Evolutionary conservation across 495 filamentous ascomycete genomes (phyloP).

Genomic region (Viridothelium virens): DNA sequence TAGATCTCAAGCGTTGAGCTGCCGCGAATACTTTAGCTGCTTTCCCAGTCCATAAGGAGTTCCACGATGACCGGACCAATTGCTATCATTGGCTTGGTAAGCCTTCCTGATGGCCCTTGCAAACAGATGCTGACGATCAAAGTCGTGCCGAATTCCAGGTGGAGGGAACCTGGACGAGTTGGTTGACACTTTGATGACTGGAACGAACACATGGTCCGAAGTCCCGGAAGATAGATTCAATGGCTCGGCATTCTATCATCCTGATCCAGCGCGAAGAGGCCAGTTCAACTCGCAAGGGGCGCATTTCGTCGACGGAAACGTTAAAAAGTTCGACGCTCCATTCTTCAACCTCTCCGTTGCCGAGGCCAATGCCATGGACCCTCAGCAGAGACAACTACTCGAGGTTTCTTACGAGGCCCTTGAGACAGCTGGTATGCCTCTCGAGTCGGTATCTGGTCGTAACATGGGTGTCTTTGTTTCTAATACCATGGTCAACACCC

Average conservation of each 20-base stretch:
- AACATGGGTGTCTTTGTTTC: slow-evolving; percentile 6
- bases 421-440: slow-evolving; percentile 23
- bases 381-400: slow-evolving; percentile 17
- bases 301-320: slow-evolving; percentile 14
- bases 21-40: too few relatives aligned
- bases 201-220: background rate
- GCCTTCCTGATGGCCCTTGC: background rate
- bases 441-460: slow-evolving; percentile 7
- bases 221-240: slow-evolving; percentile 21
- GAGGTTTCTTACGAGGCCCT: slow-evolving; percentile 16
- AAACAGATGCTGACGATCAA: background rate
- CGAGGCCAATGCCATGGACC: slow-evolving; percentile 19
- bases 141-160: slow-evolving; percentile 2
- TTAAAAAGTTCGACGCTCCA: slow-evolving; percentile 14
- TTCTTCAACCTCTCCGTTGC: slow-evolving; percentile 17
- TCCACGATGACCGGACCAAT: slow-evolving; percentile 1
- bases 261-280: slow-evolving; percentile 18
- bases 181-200: background rate
- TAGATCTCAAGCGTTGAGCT: too few relatives aligned
- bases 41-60: too few relatives aligned
- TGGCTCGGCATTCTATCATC: slow-evolving; percentile 29
- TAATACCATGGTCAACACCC: background rate
- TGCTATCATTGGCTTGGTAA: slow-evolving; percentile 10
- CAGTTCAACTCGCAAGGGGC: slow-evolving; percentile 8
- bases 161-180: background rate